phyloP scores from a whole-genome alignment of 2,329 filamentous ascomycete species.

The Phialocephala subalpina region DNA sequence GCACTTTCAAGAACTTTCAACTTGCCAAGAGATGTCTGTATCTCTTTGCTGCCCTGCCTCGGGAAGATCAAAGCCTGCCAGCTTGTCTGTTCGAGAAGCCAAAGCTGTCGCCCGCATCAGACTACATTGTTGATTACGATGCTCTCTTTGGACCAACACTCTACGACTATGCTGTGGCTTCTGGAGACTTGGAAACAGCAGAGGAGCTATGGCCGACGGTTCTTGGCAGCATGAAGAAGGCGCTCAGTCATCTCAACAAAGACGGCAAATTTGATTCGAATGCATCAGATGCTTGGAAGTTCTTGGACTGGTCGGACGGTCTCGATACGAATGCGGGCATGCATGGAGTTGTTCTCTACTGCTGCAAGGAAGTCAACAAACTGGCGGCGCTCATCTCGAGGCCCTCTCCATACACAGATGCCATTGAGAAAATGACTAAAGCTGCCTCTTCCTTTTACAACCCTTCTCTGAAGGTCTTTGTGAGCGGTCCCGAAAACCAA shows the following conservation, averaged over 20 bases:
- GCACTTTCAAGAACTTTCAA: slow-evolving; percentile 45
- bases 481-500: slow-evolving; percentile 41
- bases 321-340: slow-evolving; percentile 43
- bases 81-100: slow-evolving; percentile 48
- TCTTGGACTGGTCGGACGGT: slow-evolving; percentile 44
- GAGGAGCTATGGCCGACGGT: slow-evolving; percentile 45
- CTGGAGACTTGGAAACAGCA: slow-evolving; percentile 42
- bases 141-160: slow-evolving; percentile 45
- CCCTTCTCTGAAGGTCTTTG: slow-evolving; percentile 33
- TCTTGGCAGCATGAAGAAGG: slow-evolving; percentile 41
- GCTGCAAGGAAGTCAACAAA: slow-evolving; percentile 42
- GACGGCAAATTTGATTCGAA: slow-evolving; percentile 34
- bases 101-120: slow-evolving; percentile 40
- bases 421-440: slow-evolving; percentile 35
- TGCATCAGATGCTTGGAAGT: slow-evolving; percentile 41
- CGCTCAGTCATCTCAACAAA: slow-evolving; percentile 39
- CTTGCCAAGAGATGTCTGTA: slow-evolving; percentile 48
- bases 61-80: slow-evolving; percentile 45
- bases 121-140: slow-evolving; percentile 50
- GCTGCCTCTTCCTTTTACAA: slow-evolving; percentile 36
- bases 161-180: slow-evolving; percentile 45
- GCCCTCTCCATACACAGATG: slow-evolving; percentile 33
- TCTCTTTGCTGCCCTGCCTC: slow-evolving; percentile 45
- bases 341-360: slow-evolving; percentile 44
- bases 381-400: slow-evolving; percentile 40